Conservation (phyloP, 1,284 basidiomycete species). For the Flammula alnicola region DNA sequence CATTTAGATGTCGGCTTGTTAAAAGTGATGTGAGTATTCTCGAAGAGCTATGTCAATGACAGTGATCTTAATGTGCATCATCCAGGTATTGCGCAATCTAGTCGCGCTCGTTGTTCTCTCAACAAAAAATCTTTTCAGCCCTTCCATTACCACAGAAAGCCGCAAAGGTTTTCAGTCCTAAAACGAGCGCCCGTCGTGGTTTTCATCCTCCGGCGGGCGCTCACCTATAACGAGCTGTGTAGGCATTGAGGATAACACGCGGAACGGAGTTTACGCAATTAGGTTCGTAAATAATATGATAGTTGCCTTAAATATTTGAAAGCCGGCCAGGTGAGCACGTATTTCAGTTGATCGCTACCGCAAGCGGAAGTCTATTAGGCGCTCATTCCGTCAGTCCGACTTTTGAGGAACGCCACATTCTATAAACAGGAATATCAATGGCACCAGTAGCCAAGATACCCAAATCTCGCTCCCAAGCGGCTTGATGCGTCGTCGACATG, state of each 20-base stretch:
- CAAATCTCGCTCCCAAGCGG: no score
- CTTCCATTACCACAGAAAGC: no score
- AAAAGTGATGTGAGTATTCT: no score
- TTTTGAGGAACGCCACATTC: not conserved
- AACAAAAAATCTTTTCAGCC: no score
- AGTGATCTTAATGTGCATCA: not conserved
- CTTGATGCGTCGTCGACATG: no score
- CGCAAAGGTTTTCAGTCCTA: not conserved
- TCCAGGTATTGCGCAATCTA: conserved; percentile 1
- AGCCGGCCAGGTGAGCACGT: not conserved
- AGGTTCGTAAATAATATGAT: not conserved
- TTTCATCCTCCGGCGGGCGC: no score
- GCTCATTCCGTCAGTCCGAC: not conserved
- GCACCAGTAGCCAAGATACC: no score
- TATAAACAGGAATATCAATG: not conserved
- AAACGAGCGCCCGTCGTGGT: not conserved
- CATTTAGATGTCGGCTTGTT: not conserved
- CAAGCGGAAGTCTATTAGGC: not conserved
- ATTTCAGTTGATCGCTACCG: not conserved
- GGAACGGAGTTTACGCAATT: not conserved
- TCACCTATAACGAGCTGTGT: no score
- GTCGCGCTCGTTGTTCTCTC: not conserved
- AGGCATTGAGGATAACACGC: no score
- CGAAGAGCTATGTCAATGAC: not conserved
- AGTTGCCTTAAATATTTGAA: no score